Conservation (phyloP, 108 stramenopile genomes). For the Skeletonema tropicum region DNA sequence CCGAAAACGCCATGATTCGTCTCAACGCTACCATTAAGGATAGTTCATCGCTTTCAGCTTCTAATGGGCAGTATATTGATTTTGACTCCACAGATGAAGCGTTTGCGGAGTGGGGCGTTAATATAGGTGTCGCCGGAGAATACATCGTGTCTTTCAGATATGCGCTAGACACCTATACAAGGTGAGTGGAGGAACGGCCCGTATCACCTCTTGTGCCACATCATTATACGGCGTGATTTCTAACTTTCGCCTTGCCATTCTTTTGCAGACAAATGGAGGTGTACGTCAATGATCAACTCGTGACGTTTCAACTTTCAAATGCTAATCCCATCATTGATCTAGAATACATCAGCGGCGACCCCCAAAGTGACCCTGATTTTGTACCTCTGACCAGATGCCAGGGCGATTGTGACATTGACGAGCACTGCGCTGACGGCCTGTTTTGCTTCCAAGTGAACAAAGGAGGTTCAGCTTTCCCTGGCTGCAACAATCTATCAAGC, state of each 20-base stretch:
- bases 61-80: conserved; percentile 17
- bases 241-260: neutral
- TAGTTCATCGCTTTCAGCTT: neutral
- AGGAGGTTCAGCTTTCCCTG: conserved; percentile 19
- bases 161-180: conserved; percentile 21
- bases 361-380: neutral
- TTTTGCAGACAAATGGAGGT: conserved; percentile 1
- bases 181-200: neutral
- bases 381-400: conserved; percentile 10
- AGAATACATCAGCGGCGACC: neutral
- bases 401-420: conserved; percentile 39
- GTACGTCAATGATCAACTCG: neutral
- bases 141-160: conserved; percentile 38
- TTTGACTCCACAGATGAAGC: conserved; percentile 14
- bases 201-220: neutral
- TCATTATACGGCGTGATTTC: neutral
- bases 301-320: neutral
- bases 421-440: conserved; percentile 31
- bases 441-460: conserved; percentile 21
- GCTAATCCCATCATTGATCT: neutral
- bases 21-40: conserved; percentile 27
- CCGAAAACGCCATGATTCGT: conserved; percentile 22
- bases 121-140: conserved; percentile 8
- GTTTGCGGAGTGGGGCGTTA: conserved; percentile 36
- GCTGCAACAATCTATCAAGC: conserved; percentile 4